Percentiles rank a stretch among this genome's conserved stretches.
phyloP scores from a whole-genome alignment of 305 asterid species.

The Fraxinus velutina region DNA sequence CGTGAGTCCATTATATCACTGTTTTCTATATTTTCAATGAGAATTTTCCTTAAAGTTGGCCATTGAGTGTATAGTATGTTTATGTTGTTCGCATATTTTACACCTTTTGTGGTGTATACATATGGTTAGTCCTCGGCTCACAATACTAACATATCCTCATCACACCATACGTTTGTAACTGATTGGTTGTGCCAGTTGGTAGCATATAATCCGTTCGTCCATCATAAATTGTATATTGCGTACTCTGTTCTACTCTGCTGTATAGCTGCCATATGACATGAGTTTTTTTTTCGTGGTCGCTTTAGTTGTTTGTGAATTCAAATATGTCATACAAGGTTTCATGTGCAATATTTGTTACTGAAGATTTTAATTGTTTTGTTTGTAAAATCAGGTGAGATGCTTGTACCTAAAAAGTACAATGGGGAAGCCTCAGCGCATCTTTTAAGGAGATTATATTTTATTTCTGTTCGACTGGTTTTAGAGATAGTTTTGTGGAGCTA shows the following conservation, averaged over 20 bases:
- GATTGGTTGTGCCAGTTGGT: neutral
- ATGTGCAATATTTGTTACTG: neutral
- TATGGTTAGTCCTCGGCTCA: neutral
- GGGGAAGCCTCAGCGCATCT: constrained; percentile 65
- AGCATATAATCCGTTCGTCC: neutral
- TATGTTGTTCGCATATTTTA: neutral
- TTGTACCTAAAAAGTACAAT: constrained; percentile 70
- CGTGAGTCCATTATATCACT: constrained; percentile 32
- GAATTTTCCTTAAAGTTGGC: neutral
- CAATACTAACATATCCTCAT: neutral
- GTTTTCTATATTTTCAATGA: neutral
- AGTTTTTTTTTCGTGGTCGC: neutral
- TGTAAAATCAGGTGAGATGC: constrained; percentile 55
- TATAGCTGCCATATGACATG: neutral
- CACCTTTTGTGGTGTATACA: neutral
- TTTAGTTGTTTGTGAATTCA: neutral
- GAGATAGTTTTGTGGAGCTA: constrained; percentile 17
- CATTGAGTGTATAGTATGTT: neutral
- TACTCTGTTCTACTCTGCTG: neutral
- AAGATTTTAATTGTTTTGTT: neutral
- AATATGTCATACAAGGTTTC: neutral
- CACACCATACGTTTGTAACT: neutral
- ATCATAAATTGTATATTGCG: neutral
- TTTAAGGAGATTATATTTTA: constrained; percentile 25
- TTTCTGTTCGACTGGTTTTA: neutral